Evolutionary conservation across 2,329 filamentous ascomycete species (phyloP).

Genomic region (Hypoxylon sp.): DNA sequence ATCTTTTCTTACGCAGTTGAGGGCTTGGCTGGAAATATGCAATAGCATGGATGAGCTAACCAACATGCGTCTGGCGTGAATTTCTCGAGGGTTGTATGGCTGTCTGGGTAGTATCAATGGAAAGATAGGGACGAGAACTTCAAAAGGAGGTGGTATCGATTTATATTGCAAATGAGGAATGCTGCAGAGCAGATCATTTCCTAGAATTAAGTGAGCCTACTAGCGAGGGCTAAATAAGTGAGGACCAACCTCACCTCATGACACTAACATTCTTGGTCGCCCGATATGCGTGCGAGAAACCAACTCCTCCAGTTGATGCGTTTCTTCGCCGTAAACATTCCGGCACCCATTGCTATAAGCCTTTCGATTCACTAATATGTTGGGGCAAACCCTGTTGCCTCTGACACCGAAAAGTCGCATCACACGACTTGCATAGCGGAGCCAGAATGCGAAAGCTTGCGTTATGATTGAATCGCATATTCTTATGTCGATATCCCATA

Average conservation of each 20-base stretch:
- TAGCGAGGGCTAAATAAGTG: slow-evolving; percentile 1
- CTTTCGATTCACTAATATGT: background rate
- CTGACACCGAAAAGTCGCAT: background rate
- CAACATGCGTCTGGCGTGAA: slow-evolving; percentile 16
- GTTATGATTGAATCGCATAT: background rate
- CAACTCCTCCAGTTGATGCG: slow-evolving; percentile 8
- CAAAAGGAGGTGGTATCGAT: slow-evolving; percentile 22
- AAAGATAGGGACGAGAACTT: slow-evolving; percentile 4
- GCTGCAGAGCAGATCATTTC: slow-evolving; percentile 21
- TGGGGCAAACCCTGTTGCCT: slow-evolving; percentile 3
- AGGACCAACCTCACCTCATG: slow-evolving; percentile 22
- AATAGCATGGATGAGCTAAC: slow-evolving; percentile 10
- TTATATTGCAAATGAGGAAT: slow-evolving; percentile 22
- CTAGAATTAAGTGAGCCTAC: slow-evolving; percentile 26
- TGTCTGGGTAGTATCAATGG: background rate
- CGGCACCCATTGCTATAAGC: background rate
- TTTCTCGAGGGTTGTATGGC: slow-evolving; percentile 7
- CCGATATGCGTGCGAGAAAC: slow-evolving; percentile 1
- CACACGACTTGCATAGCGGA: background rate
- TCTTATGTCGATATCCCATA: background rate
- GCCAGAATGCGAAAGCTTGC: background rate
- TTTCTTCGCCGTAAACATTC: background rate
- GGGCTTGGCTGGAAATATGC: background rate
- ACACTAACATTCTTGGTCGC: slow-evolving; percentile 7
- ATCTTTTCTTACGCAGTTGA: background rate